Base-by-base conservation (phyloP, 2,329 filamentous ascomycete genomes). In the Scedosporium aurantiacum region DNA sequence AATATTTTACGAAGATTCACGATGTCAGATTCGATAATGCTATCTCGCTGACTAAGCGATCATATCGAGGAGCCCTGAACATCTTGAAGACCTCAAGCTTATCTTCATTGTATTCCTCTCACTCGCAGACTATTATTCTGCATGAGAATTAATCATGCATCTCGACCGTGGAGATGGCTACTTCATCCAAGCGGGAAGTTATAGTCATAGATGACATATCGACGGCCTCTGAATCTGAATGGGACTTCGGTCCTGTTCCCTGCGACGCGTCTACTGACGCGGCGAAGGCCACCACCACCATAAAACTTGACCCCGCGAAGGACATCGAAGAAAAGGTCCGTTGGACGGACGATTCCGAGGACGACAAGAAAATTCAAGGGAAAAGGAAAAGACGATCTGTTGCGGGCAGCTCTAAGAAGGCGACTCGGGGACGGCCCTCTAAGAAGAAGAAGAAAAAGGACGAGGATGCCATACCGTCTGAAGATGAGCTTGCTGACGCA, bases 311-410 rank as follows among this genome's bases (percentile, higher is more conserved):
- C n/a, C 59, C 47, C 28, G 47, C 23, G 47, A 16, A 55, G 25
- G 59, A 43, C 23, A 41, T 74, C 32, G 71, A 72, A 16, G 76
- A 78, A 62, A 80, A 78, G 65, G 73, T 79, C 1, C 68, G 74
- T n/a, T 82, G 78, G 79, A 81, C 79, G 3, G 83, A 85, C 62
- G 83, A 87, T 41, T 83, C 83, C 1, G 80, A 82, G 27, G 78
- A 79, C 23, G 78, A 79, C 64, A 74, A 43, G 21, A 10, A 40
- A 18, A 4, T 82, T 47, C 78, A 79, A 70, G 87, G 86, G 68
- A 82, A 84, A 58, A 73, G 47, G 69, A 70, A 12, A 69, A 66
- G 1, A 61, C 63, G 1, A 71, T 68, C 59, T 21, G 16, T 28
- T 28, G 45, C n/a, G 8, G 47, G 58, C 2, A 25, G 28, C 27